Evolutionary conservation across 2,329 filamentous ascomycete species (phyloP).

Genomic region (Stagonosporopsis tanaceti): DNA sequence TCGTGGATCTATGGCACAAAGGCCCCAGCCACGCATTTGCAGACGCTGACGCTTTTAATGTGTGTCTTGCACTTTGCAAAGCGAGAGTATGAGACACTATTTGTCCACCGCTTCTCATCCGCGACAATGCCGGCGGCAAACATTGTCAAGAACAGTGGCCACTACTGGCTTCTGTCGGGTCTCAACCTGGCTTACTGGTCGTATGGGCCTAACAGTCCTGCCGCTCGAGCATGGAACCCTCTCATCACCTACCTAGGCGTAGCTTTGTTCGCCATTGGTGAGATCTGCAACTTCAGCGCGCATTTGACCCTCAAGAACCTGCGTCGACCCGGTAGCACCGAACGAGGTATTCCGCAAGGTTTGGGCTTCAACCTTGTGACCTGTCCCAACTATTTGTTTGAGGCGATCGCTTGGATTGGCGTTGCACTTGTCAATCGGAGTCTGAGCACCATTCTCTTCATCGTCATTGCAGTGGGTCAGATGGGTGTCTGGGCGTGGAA

Average conservation of each 20-base stretch:
- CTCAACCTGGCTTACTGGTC: constrained; percentile 83
- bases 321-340: constrained; percentile 76
- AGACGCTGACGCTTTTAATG: constrained; percentile 77
- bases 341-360: constrained; percentile 86
- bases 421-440: constrained; percentile 81
- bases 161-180: constrained; percentile 91
- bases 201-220: constrained; percentile 77
- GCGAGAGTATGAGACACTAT: constrained; percentile 92
- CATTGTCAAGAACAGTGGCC: constrained; percentile 92
- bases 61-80: constrained; percentile 88
- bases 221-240: constrained; percentile 63
- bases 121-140: constrained; percentile 92
- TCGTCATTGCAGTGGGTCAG: constrained; percentile 73
- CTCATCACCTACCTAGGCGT: constrained; percentile 67
- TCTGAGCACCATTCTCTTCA: constrained; percentile 80
- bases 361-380: constrained; percentile 88
- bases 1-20: constrained; percentile 72
- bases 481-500: constrained; percentile 90
- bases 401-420: constrained; percentile 85
- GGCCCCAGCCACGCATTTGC: constrained; percentile 66
- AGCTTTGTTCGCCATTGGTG: constrained; percentile 76
- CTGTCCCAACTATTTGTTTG: constrained; percentile 97
- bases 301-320: constrained; percentile 82
- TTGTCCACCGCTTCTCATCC: constrained; percentile 92
- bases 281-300: constrained; percentile 80